Conservation (phyloP, 2,329 filamentous ascomycete genomes). For the Scorias spongiosa region DNA sequence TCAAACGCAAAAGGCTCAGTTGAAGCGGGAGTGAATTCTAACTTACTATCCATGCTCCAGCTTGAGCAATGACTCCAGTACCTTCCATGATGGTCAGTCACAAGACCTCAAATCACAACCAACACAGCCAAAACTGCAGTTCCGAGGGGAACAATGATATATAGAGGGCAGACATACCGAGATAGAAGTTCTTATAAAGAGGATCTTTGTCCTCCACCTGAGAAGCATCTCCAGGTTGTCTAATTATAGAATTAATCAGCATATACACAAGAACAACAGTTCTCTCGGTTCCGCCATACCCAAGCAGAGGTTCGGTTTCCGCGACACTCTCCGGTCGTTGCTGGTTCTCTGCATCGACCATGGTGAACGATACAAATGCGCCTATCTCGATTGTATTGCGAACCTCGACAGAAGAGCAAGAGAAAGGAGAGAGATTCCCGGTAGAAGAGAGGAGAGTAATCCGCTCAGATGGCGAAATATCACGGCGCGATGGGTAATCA, state of each 20-base stretch:
- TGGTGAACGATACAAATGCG: background rate
- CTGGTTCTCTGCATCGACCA: slow-evolving; percentile 6
- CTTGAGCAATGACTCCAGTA: slow-evolving; percentile 67
- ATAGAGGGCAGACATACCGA: slow-evolving; percentile 40
- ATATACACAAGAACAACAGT: background rate
- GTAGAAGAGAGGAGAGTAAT: no score
- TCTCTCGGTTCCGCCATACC: background rate
- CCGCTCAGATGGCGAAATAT: no score
- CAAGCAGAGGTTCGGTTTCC: slow-evolving; percentile 58
- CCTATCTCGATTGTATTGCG: no score
- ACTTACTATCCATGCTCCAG: slow-evolving; percentile 54
- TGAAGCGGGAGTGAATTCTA: no score
- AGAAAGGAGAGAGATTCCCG: no score
- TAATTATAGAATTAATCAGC: background rate
- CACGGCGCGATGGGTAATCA: no score
- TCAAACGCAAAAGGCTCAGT: no score
- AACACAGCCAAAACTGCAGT: background rate
- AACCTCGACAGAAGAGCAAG: no score
- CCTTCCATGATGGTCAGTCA: slow-evolving; percentile 35
- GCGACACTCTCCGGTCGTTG: slow-evolving; percentile 24
- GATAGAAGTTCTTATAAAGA: slow-evolving; percentile 55
- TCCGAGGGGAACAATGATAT: slow-evolving; percentile 2
- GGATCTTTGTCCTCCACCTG: slow-evolving; percentile 46
- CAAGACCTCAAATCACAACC: background rate
- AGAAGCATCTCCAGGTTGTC: slow-evolving; percentile 54